Evolutionary conservation across 2,329 filamentous ascomycete species (phyloP), one percentile per base, ranked within the genome.

Genomic region (Diplocarpon mali): DNA sequence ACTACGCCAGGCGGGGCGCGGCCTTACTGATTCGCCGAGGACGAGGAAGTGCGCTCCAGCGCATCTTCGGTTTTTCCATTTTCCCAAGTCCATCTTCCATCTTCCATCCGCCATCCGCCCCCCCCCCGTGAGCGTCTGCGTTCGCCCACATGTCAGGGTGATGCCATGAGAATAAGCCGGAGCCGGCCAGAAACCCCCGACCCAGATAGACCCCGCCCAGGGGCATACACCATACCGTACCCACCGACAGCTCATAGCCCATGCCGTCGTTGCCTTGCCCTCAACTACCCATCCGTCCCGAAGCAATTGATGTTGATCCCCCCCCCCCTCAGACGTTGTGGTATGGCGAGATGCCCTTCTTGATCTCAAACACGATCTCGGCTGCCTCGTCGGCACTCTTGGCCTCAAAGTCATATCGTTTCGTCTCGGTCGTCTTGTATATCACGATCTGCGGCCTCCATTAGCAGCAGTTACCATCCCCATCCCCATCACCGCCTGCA

Each of bases 321-420:
- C n/a, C n/a, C n/a, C n/a, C n/a, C n/a, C 32, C 7, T 51, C 37
- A 58, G 13, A 56, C 46, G 29, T 56, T 57, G 45, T 62, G 59
- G 44, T 83, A 84, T 17, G 80, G 77, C 29, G 78, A 75, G 42
- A 86, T 79, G 27, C 83, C 83, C 64, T 78, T 85, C 65, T 84
- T 85, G 49, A 92, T 76, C 66, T 88, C 84, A 46, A 68, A 71
- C 24, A 90, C 84, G 60, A 92, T 86, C 60, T 86, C 83, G n/a
- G 75, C 69, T 35, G 85, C 85, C 64, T 89, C 84, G 27, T 79
- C 76, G 10, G 73, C 69, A 52, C 70, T 82, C 53, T 74, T 76
- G n/a, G 84, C 79, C 64, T 90, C 85, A 61, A 92, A 92, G 53
- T 92, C 85, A 63, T 92, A 92, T 48, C 85, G 67, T 66, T 90